phyloP scores from a whole-genome alignment of 371 early-diverging fungal genomes.

The Apophysomyces variabilis region DNA sequence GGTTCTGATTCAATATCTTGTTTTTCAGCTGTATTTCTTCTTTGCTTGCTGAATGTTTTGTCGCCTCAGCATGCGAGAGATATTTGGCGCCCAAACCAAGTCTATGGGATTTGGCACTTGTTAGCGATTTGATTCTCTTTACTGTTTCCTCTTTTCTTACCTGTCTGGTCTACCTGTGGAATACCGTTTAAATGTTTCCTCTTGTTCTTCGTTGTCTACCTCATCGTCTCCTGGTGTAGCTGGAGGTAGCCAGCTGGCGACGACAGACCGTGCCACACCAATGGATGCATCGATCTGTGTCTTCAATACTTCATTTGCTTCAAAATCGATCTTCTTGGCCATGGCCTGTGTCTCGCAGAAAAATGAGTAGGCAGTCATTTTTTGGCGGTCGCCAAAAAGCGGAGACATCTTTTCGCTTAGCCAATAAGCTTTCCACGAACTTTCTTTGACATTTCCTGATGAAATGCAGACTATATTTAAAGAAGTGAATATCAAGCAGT shows the following conservation, averaged over 20 bases:
- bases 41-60: constrained; percentile 50
- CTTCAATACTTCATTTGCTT: constrained; percentile 47
- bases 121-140: background rate
- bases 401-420: too few species aligned
- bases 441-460: too few species aligned
- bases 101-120: constrained; percentile 24
- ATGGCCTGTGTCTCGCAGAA: background rate
- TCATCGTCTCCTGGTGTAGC: constrained; percentile 39
- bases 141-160: constrained; percentile 20
- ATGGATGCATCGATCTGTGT: constrained; percentile 58
- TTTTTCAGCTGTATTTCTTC: constrained; percentile 45
- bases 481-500: too few species aligned
- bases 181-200: constrained; percentile 29
- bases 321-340: constrained; percentile 25
- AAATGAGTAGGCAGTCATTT: too few species aligned
- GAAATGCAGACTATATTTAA: too few species aligned
- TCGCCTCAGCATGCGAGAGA: constrained; percentile 61
- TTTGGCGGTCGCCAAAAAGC: too few species aligned
- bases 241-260: constrained; percentile 53
- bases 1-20: constrained; percentile 55
- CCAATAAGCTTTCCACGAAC: too few species aligned
- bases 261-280: constrained; percentile 42
- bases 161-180: constrained; percentile 55
- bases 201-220: constrained; percentile 40
- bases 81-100: constrained; percentile 65